These are phyloP conservation scores for Tetrapisispora namnaoensis DNA, from an alignment of 805 yeast species.

Conservation along the genomic window DNA sequence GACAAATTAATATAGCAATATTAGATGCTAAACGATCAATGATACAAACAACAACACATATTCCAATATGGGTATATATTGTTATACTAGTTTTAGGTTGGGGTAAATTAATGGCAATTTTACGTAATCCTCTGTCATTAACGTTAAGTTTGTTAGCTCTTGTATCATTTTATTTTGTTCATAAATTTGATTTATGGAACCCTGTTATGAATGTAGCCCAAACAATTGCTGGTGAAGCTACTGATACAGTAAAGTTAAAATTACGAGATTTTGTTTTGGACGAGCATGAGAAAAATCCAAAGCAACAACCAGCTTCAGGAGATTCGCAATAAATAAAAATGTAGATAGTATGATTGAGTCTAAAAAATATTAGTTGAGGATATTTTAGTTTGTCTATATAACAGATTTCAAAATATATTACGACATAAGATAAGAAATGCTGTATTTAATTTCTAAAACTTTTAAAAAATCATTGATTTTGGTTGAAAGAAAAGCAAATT, in stretches of 20 bases:
- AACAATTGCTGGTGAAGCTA: constrained; percentile 47
- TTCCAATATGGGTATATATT: constrained; percentile 75
- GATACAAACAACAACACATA: constrained; percentile 62
- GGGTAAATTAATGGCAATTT: constrained; percentile 86
- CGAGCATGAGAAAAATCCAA: constrained; percentile 28
- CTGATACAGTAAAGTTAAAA: constrained; percentile 46
- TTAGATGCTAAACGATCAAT: constrained; percentile 85
- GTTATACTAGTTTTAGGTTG: constrained; percentile 75
- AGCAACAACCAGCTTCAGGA: background rate
- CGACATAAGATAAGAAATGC: background rate
- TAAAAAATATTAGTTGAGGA: too few species aligned
- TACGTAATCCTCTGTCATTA: constrained; percentile 79
- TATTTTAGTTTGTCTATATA: background rate
- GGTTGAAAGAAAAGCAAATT: background rate
- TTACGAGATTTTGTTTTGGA: constrained; percentile 50
- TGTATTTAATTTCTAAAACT: background rate
- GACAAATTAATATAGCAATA: constrained; percentile 67
- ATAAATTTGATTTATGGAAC: constrained; percentile 61
- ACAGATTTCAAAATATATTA: background rate
- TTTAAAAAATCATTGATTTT: background rate
- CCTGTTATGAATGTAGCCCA: constrained; percentile 58
- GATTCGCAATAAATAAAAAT: background rate
- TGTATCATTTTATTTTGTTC: constrained; percentile 57
- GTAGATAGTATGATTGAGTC: background rate
- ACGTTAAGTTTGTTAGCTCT: constrained; percentile 46